phyloP scores from a whole-genome alignment of 305 asterid species.

The Solanum chacoense region DNA sequence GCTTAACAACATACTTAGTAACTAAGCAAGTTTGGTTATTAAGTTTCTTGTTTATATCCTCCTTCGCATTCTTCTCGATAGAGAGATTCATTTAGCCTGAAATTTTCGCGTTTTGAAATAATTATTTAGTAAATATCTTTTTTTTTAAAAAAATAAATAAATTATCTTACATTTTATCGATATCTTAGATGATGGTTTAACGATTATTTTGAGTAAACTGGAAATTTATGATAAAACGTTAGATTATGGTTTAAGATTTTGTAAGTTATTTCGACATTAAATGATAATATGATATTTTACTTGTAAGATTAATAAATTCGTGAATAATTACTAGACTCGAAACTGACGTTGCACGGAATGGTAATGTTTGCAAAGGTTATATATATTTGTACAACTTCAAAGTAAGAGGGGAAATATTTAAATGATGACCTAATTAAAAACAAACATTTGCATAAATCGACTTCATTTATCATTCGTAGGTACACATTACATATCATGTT shows the following conservation, averaged over 20 bases:
- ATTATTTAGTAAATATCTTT: not conserved
- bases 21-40: not conserved
- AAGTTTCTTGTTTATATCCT: not conserved
- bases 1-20: not conserved
- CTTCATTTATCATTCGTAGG: too few relatives aligned
- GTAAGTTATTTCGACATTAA: not conserved
- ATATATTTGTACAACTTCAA: too few relatives aligned
- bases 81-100: not conserved
- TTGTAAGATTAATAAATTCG: not conserved
- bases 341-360: not conserved
- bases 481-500: too few relatives aligned
- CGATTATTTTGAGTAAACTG: not conserved
- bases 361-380: not conserved
- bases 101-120: not conserved
- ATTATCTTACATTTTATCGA: not conserved
- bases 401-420: not conserved
- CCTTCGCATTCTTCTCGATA: not conserved
- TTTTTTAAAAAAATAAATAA: rapidly evolving
- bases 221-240: not conserved
- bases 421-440: not conserved
- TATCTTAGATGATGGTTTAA: not conserved
- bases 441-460: not conserved
- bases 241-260: not conserved
- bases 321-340: not conserved
- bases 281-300: not conserved